A percentile compares a stretch with the other conserved stretches of the same genome.
Conservation (phyloP, 306 rosid genomes). For the Quercus berberidifolia region DNA sequence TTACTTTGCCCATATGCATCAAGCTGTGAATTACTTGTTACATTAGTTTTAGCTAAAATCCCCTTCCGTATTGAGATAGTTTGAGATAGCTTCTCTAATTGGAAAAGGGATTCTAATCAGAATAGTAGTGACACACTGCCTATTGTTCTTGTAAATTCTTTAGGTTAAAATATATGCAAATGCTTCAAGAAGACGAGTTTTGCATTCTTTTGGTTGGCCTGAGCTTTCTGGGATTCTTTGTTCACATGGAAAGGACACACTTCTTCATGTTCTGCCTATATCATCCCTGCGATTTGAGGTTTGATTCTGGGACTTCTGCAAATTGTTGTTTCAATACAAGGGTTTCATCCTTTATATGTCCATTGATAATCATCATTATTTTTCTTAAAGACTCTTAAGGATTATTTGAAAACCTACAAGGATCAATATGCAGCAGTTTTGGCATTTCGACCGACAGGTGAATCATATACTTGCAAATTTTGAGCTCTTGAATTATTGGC, state of each 20-base stretch:
- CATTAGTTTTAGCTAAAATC: too few relatives aligned
- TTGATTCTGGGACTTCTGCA: slow-evolving; percentile 5
- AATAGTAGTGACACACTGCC: slow-evolving; percentile 1
- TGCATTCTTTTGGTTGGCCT: slow-evolving; percentile 43
- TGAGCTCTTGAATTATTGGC: slow-evolving; percentile 2
- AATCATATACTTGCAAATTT: neutral
- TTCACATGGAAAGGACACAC: slow-evolving; percentile 39
- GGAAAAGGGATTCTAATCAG: neutral
- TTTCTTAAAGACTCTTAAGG: slow-evolving; percentile 37
- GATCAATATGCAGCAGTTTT: slow-evolving; percentile 41
- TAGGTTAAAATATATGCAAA: slow-evolving; percentile 46
- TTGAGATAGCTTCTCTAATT: too few relatives aligned
- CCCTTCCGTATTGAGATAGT: too few relatives aligned
- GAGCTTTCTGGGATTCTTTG: slow-evolving; percentile 42
- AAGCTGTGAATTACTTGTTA: too few relatives aligned
- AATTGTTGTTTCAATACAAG: neutral
- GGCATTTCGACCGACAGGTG: slow-evolving; percentile 62
- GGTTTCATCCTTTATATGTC: neutral
- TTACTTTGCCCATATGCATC: too few relatives aligned
- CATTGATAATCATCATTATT: slow-evolving; percentile 11
- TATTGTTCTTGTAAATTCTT: neutral
- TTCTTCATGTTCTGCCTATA: slow-evolving; percentile 54
- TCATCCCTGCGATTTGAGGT: slow-evolving; percentile 51
- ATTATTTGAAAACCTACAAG: slow-evolving; percentile 45
- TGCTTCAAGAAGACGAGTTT: slow-evolving; percentile 51